These are phyloP conservation scores for Balakata baccata DNA, from an alignment of 345 rosid genomes.

Conservation along the genomic window DNA sequence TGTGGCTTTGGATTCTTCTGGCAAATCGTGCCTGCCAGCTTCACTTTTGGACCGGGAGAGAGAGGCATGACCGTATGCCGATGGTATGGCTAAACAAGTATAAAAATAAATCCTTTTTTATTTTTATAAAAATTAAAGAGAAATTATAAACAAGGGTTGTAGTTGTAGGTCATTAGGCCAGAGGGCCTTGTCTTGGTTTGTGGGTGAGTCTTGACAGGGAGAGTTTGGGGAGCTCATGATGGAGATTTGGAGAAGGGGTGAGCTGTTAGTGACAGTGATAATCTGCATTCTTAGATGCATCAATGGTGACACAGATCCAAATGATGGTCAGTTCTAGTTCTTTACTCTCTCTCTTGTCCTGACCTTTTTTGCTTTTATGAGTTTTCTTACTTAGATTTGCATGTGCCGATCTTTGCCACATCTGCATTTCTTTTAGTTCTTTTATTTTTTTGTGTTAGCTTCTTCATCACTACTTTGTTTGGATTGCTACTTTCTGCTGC, in stretches of 20 bases:
- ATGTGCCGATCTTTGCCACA: conserved; percentile 12
- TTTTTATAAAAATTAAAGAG: conserved; percentile 7
- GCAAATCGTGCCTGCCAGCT: conserved; percentile 88
- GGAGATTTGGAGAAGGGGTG: conserved; percentile 37
- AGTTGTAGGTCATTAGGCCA: conserved; percentile 9
- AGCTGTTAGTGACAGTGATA: conserved; percentile 36
- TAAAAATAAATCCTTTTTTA: too few species aligned
- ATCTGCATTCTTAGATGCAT: conserved; percentile 59
- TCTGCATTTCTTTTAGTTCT: conserved; percentile 9
- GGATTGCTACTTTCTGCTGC: background rate
- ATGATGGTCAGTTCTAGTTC: conserved; percentile 23
- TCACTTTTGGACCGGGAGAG: conserved; percentile 23
- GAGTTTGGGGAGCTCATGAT: conserved; percentile 31
- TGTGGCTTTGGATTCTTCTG: conserved; percentile 75
- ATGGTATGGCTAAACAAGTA: conserved; percentile 12
- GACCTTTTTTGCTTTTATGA: background rate
- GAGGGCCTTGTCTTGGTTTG: conserved; percentile 17
- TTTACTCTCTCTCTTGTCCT: background rate
- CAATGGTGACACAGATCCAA: conserved; percentile 33
- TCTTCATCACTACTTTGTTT: conserved; percentile 12
- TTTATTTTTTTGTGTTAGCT: background rate
- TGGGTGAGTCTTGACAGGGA: conserved; percentile 15
- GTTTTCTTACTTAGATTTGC: conserved; percentile 2
- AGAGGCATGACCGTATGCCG: background rate
- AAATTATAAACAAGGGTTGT: background rate